These are phyloP conservation scores for Brassica hybrid DNA, from an alignment of 441 rosid genomes.

Conservation along the genomic window DNA sequence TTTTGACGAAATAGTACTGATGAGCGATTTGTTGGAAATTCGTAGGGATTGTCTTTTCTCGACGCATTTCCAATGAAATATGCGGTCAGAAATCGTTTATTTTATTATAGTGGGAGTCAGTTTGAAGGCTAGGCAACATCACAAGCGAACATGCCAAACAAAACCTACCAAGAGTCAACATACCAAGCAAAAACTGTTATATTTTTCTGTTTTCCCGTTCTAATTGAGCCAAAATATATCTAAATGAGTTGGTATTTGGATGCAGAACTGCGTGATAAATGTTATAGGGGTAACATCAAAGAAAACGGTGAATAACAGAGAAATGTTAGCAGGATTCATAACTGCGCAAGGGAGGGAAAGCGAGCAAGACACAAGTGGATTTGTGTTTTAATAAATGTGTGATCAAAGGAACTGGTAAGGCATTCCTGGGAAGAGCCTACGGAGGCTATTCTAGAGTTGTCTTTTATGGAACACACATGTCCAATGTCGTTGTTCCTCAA, in stretches of 20 bases:
- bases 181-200: not conserved
- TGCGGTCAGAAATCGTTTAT: too few relatives aligned
- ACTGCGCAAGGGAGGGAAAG: slow-evolving; percentile 45
- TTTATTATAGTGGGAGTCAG: not conserved
- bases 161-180: not conserved
- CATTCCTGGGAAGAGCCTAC: slow-evolving; percentile 40
- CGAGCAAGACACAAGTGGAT: slow-evolving; percentile 37
- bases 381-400: slow-evolving; percentile 33
- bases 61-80: too few relatives aligned
- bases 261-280: slow-evolving; percentile 19
- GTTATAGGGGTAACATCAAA: slow-evolving; percentile 11
- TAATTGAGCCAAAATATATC: not conserved
- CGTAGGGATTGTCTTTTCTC: too few relatives aligned
- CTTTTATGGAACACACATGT: slow-evolving; percentile 26
- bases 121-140: not conserved
- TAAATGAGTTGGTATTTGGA: not conserved
- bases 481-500: slow-evolving; percentile 23
- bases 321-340: slow-evolving; percentile 26
- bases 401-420: slow-evolving; percentile 23
- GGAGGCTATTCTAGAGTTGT: slow-evolving; percentile 38
- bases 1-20: too few relatives aligned
- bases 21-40: too few relatives aligned
- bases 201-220: not conserved
- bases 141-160: not conserved
- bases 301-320: not conserved